phyloP scores from a whole-genome alignment of 164 flowering plant genomes.

The Litsea cubeba region DNA sequence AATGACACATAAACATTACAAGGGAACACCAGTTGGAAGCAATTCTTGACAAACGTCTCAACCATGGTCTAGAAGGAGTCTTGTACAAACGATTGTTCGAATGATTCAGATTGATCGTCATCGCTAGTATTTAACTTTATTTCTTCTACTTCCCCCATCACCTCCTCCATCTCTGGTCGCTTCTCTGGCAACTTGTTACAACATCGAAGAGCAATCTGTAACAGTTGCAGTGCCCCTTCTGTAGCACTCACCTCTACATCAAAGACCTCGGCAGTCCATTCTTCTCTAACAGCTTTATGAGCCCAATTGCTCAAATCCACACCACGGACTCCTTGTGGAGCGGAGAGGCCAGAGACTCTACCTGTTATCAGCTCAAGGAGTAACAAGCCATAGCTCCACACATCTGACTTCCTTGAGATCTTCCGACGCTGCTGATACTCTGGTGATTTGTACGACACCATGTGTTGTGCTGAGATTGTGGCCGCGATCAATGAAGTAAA shows the following conservation, averaged over 20 bases:
- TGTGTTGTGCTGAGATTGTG: conserved; percentile 34
- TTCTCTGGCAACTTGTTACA: conserved; percentile 45
- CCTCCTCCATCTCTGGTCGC: conserved; percentile 56
- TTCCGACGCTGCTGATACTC: conserved; percentile 32
- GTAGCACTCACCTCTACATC: conserved; percentile 45
- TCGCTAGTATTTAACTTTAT: conserved; percentile 23
- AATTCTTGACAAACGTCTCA: neutral
- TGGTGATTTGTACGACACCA: conserved; percentile 52
- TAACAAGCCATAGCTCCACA: conserved; percentile 57
- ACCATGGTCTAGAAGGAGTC: neutral
- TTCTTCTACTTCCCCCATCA: conserved; percentile 40
- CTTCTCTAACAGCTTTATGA: conserved; percentile 66
- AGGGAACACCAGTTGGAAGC: neutral
- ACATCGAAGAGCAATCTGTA: conserved; percentile 53
- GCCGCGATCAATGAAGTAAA: conserved; percentile 36
- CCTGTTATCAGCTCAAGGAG: conserved; percentile 64
- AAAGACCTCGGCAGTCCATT: conserved; percentile 76
- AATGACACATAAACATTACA: too few relatives aligned
- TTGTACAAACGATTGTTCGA: neutral
- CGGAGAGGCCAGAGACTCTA: conserved; percentile 25
- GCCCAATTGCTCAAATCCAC: conserved; percentile 62
- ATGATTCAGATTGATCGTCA: conserved; percentile 7
- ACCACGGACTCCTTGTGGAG: conserved; percentile 35
- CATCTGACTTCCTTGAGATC: conserved; percentile 46
- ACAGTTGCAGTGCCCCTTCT: conserved; percentile 44